phyloP scores from a whole-genome alignment of 345 rosid species.

The Sonneratia alba region DNA sequence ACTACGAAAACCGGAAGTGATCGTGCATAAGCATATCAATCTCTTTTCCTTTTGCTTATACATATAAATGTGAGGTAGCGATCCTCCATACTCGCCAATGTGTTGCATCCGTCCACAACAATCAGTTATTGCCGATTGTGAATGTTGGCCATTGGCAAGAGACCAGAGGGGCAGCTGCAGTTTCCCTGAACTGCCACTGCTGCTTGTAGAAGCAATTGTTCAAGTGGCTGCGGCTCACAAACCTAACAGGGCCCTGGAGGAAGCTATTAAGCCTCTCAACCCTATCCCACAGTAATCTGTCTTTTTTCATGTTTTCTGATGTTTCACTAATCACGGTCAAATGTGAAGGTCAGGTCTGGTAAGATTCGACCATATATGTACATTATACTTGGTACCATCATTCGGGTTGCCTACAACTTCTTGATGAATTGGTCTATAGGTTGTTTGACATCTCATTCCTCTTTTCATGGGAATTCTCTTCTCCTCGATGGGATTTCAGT shows the following conservation, averaged over 20 bases:
- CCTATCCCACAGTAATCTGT: not conserved
- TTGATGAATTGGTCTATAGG: too few species aligned
- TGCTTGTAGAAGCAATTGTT: not conserved
- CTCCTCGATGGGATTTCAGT: too few species aligned
- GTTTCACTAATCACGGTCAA: too few species aligned
- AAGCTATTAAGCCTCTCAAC: not conserved
- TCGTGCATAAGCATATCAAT: not conserved
- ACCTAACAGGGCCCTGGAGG: not conserved
- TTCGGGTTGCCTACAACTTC: too few species aligned
- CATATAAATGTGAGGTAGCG: not conserved
- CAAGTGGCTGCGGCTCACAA: not conserved
- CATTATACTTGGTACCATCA: too few species aligned
- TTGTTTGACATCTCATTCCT: too few species aligned
- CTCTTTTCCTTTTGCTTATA: not conserved
- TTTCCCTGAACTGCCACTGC: not conserved
- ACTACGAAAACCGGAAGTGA: not conserved
- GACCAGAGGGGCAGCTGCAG: too few species aligned
- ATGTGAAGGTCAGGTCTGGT: too few species aligned
- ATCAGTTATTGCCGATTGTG: not conserved
- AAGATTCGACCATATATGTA: too few species aligned
- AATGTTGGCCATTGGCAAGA: not conserved
- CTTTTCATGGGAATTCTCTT: too few species aligned
- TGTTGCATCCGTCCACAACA: not conserved
- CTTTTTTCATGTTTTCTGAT: not conserved
- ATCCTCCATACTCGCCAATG: too few species aligned